Base-by-base conservation (phyloP, 345 rosid genomes). In the Eutrema heterophyllum region DNA sequence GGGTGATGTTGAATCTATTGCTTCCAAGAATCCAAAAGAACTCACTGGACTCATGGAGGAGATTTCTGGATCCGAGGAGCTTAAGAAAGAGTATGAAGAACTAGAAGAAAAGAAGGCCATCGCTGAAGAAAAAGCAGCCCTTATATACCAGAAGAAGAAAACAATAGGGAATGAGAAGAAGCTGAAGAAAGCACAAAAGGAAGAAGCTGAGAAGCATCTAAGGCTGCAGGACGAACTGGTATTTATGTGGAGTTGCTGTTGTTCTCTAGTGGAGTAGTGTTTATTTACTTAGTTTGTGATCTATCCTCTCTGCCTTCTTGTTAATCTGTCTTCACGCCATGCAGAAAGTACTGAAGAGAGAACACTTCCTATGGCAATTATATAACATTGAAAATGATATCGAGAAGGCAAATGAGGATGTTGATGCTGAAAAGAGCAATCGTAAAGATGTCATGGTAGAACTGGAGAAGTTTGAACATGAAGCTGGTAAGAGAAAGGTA, bases 1-100 rank as follows among this genome's bases (percentile, higher is more conserved):
- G 99, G 99, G 99, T 49, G 98, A 95, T 81, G 99, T 95, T 65
- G 99, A 95, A 82, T 95, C 99, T 13, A 92, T 95, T 81, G 99
- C 99, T 15, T 92, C 98, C 5, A 95, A 95, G 72, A 95, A 90
- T 76, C 90, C 99, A 4, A 92, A 92, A 78, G 99, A 95, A 61
- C 87, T 95, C 75, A 95, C 99, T 46, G 92, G 78, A 27, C 81
- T 95, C 57, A 82, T 95, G 39, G 99, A 95, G 86, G 91, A 92
- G 79, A 95, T 95, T 63, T 95, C 99, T 59, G 98, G 98, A 29
- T 92, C 99, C 6, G 98, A 92, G 69, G 98, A 95, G 54, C 87
- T 88, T 68, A 95, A 89, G 92, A 90, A 87, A 82, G 87, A 92
- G 21, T 95, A 92, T 52, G 99, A 95, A 67, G 86, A 80, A 21